A percentile compares a stretch with the other conserved stretches of the same genome.
Conservation (phyloP, 177 flowering plant species). For the Tripterygium wilfordii region DNA sequence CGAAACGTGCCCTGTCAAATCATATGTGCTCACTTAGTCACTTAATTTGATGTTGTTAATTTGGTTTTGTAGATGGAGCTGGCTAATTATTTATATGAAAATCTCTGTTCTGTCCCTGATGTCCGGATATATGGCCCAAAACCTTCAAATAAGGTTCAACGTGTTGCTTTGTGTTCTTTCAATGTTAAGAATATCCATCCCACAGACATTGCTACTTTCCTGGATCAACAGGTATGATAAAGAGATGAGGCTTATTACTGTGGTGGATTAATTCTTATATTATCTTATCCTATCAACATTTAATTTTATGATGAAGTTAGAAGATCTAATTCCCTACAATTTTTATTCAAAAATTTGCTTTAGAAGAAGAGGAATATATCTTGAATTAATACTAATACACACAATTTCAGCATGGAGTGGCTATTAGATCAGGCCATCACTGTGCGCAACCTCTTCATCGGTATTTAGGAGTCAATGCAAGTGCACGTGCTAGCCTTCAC, state of each 20-base stretch:
- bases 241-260: no score
- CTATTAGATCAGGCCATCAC: conserved; percentile 96
- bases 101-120: conserved; percentile 45
- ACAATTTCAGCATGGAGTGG: conserved; percentile 86
- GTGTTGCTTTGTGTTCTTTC: conserved; percentile 92
- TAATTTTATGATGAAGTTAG: no score
- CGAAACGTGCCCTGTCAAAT: no score
- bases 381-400: not conserved
- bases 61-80: conserved; percentile 58
- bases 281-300: no score
- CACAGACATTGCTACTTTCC: conserved; percentile 89
- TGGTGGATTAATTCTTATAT: no score
- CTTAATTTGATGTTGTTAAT: no score
- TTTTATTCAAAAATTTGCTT: no score
- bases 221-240: conserved; percentile 79
- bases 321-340: no score
- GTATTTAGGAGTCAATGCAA: conserved; percentile 63
- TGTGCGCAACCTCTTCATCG: conserved; percentile 98
- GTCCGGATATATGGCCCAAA: conserved; percentile 79
- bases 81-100: conserved; percentile 62
- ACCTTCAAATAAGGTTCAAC: conserved; percentile 46
- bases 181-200: conserved; percentile 81
- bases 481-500: conserved; percentile 97
- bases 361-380: no score
- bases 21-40: no score